These are phyloP conservation scores for Boletus speciosus DNA, from an alignment of 768 basidiomycete species.

Conservation along the genomic window DNA sequence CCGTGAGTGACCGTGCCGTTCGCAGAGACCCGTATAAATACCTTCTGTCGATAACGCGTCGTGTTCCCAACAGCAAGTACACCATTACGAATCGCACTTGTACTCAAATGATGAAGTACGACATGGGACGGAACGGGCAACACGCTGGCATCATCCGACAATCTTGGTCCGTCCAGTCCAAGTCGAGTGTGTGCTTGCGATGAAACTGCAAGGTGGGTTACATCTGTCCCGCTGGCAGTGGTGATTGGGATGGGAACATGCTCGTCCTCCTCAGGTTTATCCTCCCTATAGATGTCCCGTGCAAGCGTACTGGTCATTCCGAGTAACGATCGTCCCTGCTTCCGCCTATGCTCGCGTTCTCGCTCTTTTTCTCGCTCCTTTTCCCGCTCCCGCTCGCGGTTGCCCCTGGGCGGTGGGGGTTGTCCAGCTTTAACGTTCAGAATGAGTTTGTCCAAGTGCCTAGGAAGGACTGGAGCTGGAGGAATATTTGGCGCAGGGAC, in stretches of 20 bases:
- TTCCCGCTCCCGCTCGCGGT: slow-evolving; percentile 34
- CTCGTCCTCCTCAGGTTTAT: slow-evolving; percentile 21
- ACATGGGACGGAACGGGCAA: slow-evolving; percentile 92
- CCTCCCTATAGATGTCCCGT: slow-evolving; percentile 25
- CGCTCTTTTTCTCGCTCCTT: slow-evolving; percentile 34
- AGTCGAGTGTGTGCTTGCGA: slow-evolving; percentile 29
- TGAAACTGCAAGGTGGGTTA: slow-evolving; percentile 29
- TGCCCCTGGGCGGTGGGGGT: slow-evolving; percentile 31
- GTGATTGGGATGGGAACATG: slow-evolving; percentile 33
- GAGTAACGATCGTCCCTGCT: slow-evolving; percentile 32
- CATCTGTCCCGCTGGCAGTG: slow-evolving; percentile 38
- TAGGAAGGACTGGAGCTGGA: slow-evolving; percentile 81
- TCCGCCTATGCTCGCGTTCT: slow-evolving; percentile 31
- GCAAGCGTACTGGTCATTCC: slow-evolving; percentile 35
- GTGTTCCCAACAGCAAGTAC: slow-evolving; percentile 91
- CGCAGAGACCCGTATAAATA: slow-evolving; percentile 27
- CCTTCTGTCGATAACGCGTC: slow-evolving; percentile 89
- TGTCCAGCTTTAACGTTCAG: slow-evolving; percentile 53
- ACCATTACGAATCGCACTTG: slow-evolving; percentile 92
- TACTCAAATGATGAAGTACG: slow-evolving; percentile 90
- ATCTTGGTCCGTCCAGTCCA: slow-evolving; percentile 37
- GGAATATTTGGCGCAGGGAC: slow-evolving; percentile 77
- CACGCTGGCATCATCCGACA: slow-evolving; percentile 86
- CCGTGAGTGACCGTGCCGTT: slow-evolving; percentile 14
- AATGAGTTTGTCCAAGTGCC: slow-evolving; percentile 92